Evolutionary conservation across 2,329 filamentous ascomycete genomes (phyloP).

Genomic region (Arthrobotrys entomopaga): DNA sequence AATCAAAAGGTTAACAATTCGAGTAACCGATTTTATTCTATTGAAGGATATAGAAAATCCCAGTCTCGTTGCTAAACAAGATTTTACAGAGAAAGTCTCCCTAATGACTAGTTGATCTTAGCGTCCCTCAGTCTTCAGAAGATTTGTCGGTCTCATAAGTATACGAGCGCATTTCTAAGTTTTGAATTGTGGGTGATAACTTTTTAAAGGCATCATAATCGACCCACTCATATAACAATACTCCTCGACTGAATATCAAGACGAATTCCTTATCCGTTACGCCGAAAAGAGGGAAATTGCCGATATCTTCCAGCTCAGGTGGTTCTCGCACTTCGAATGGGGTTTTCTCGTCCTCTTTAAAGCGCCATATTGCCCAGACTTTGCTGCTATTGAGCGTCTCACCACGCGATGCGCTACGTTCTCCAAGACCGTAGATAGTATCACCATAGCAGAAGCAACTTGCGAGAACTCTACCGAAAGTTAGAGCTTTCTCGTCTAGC

Average conservation of each 20-base stretch:
- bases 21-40: not conserved
- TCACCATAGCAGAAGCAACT: conserved; percentile 11
- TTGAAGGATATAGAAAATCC: not conserved
- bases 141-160: too few relatives aligned
- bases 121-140: too few relatives aligned
- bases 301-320: not conserved
- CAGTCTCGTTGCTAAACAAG: too few relatives aligned
- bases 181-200: not conserved
- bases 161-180: too few relatives aligned
- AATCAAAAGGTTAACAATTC: not conserved
- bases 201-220: conserved; percentile 26
- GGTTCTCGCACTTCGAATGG: not conserved
- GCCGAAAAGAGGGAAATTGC: too few relatives aligned
- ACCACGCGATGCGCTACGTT: too few relatives aligned
- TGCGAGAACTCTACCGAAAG: not conserved
- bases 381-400: not conserved
- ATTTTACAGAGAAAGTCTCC: too few relatives aligned
- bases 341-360: not conserved
- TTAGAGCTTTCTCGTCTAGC: not conserved
- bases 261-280: conserved; percentile 24
- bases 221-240: conserved; percentile 37
- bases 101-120: too few relatives aligned
- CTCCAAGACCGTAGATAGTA: conserved; percentile 13
- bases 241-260: not conserved
- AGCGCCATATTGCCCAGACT: conserved; percentile 22